Base-by-base conservation (phyloP, 78 protist species). In the Polysphondylium violaceum region DNA sequence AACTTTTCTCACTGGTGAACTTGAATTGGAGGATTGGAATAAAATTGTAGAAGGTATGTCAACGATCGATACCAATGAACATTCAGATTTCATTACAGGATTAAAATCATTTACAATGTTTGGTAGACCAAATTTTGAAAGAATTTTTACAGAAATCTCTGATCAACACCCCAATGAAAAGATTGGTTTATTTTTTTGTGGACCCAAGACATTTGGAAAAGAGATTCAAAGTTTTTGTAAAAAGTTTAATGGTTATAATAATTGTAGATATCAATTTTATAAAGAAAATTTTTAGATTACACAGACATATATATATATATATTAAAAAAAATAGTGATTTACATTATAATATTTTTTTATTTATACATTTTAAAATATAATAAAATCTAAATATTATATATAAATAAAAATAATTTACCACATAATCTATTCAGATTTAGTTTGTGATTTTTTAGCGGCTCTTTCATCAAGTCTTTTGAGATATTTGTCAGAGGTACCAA, bases 401-500 rank as follows among this genome's bases (percentile, higher is more conserved):
- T 63, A 63, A 14, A 8, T 14, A 63, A 36, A 14, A 14, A 38
- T 63, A 11, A 63, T 63, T 63, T 33, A 63, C 8, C 8, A 14
- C 41, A 63, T 8, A 14, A 12, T 40, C 19, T 56, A 60, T 19
- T 43, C 27, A 44, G 25, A 33, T 75, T 63, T 44, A 44, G 19
- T 43, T n/a, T 53, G 9, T 31, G 36, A 33, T 9, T 17, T 23
- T 75, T 53, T 51, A 9, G 38, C 12, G 21, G 73, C 23, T 51
- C 27, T 75, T 8, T 25, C 21, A 29, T 51, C 16, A 33, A 31
- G 12, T 40, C 53, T 38, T 19, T 12, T 19, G 40, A 73, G 73
- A 35, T 74, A 87, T 51, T 87, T 87, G 51, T 56, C 81, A 23
- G 86, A 75, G 2, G 93, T 87, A 33, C 93, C 93, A 61, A 55